Conservation (phyloP, 1,284 basidiomycete species). For the Leccinum subrobustum region DNA sequence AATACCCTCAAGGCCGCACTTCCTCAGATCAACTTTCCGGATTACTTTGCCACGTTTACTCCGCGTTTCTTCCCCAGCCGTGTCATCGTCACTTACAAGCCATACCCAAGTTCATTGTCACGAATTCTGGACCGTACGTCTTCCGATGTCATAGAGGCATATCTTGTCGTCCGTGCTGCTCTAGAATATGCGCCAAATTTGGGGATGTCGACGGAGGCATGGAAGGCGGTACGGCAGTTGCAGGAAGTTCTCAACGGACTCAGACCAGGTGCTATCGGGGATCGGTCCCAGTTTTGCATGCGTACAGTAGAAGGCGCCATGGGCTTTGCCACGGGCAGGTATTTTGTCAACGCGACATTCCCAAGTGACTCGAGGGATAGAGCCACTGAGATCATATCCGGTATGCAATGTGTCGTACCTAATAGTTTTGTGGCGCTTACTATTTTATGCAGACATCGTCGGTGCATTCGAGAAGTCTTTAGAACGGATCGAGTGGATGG, state of each 20-base stretch:
- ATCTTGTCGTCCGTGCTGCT: constrained; percentile 75
- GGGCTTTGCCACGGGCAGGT: constrained; percentile 75
- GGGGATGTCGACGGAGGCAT: constrained; percentile 70
- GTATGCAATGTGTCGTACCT: constrained; percentile 37
- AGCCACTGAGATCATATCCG: constrained; percentile 81
- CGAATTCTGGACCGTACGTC: constrained; percentile 69
- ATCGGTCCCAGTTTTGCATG: constrained; percentile 78
- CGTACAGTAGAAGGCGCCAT: constrained; percentile 60
- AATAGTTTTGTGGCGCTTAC: background rate
- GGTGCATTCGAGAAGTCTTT: constrained; percentile 83
- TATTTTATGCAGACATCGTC: constrained; percentile 62
- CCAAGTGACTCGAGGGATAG: constrained; percentile 77
- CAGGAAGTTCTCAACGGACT: constrained; percentile 78
- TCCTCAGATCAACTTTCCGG: constrained; percentile 77
- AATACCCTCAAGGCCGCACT: constrained; percentile 71
- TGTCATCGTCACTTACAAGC: constrained; percentile 85
- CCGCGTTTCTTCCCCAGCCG: constrained; percentile 74
- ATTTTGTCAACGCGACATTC: constrained; percentile 89
- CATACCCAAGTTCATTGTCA: constrained; percentile 71
- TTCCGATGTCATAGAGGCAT: constrained; percentile 79
- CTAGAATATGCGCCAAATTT: constrained; percentile 68
- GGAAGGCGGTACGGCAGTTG: constrained; percentile 71
- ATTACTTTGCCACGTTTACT: constrained; percentile 84
- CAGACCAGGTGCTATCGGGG: constrained; percentile 83
- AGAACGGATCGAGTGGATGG: constrained; percentile 87